Base-by-base conservation (phyloP, 2,329 filamentous ascomycete species). In the Fusarium sp. region DNA sequence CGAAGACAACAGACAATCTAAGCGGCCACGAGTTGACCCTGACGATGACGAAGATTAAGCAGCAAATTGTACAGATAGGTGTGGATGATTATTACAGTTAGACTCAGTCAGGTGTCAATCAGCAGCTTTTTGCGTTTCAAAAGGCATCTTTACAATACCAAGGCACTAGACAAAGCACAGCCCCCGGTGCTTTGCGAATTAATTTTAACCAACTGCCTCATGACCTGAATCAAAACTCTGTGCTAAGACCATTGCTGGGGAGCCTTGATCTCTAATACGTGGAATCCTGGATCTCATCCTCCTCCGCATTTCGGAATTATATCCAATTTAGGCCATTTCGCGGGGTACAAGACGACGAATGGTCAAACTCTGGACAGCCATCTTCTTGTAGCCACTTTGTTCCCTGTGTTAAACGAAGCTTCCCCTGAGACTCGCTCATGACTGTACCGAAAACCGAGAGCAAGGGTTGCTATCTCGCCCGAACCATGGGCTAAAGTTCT, bases 1-100 rank as follows among this genome's bases (percentile, higher is more conserved):
- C 28, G 84, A 84, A 1, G 88, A 86, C 56, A 85, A 79, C 40
- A 78, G 84, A 68, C 79, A 83, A 75, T 82, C 85, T 48, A 97
- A 97, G 83, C 87, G 91, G 72, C 91, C 91, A 21, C 88, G 91
- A 70, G 87, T 95, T 23, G 92, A 95, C 24, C 59, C 60, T 32
- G 92, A 94, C 34, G 83, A 87, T 23, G 77, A 78, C 46, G 73
- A 71, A 56, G 67, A 67, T 60, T 74, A 56, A 63, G 38, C 36
- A 50, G 39, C 46, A 43, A 44, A 52, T 51, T 65, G 43, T 36
- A 45, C 28, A 39, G 60, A 51, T 46, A 51, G 46, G 56, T 67
- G 58, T 68, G 49, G 50, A 24, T 20, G 21, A 49, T 48, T 68
- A 64, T 67, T 67, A 72, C 59, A 61, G 65, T 62, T 67, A 74